phyloP scores from a whole-genome alignment of 257 asterid genomes.

The Solanum chiquidenum region DNA sequence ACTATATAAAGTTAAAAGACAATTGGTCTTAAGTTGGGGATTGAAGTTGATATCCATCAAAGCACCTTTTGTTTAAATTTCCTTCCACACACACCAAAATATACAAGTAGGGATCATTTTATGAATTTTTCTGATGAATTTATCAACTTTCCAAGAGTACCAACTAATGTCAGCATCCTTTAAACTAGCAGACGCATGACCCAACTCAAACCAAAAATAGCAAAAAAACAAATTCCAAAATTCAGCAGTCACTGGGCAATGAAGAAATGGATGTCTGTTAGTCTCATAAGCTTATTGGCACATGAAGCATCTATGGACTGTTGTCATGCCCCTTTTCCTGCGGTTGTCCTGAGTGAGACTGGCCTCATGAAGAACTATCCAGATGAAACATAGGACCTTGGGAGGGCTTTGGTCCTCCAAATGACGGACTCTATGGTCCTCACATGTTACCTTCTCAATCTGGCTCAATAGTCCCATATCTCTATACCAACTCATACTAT shows the following conservation, averaged over 20 bases:
- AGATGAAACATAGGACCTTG: not conserved
- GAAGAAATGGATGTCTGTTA: not conserved
- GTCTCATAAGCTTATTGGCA: not conserved
- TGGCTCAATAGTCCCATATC: not conserved
- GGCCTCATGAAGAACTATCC: not conserved
- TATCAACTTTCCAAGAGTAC: not conserved
- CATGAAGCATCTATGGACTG: not conserved
- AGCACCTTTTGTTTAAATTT: too few species aligned
- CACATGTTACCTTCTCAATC: not conserved
- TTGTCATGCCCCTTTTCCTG: not conserved
- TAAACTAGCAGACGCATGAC: not conserved
- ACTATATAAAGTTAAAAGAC: too few species aligned
- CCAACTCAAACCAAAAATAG: not conserved
- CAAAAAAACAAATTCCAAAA: not conserved
- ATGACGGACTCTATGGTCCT: not conserved
- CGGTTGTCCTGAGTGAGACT: not conserved
- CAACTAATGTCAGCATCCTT: not conserved
- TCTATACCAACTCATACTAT: not conserved
- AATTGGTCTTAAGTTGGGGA: too few species aligned
- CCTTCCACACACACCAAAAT: not conserved
- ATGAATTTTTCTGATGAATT: not conserved
- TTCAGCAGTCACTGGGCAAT: not conserved
- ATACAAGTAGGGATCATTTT: not conserved
- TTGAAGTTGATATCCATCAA: too few species aligned
- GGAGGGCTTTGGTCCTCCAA: not conserved